phyloP scores from a whole-genome alignment of 208 protist genomes.

The Trypanosoma conorhini region DNA sequence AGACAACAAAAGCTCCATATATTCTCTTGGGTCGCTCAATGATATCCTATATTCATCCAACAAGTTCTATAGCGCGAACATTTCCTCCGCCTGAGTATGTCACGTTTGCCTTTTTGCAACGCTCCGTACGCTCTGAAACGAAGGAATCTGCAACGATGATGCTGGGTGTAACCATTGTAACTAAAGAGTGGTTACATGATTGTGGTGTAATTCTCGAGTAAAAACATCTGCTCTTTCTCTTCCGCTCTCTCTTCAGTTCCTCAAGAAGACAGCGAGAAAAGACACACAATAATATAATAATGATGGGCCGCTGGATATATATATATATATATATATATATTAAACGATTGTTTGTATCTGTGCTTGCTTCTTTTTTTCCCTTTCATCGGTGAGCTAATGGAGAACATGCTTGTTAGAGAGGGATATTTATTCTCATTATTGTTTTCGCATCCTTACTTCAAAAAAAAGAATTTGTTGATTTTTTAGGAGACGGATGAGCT shows the following conservation, averaged over 20 bases:
- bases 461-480: background rate
- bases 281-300: constrained; percentile 10
- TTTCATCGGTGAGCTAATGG: too few relatives aligned
- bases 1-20: constrained; percentile 81
- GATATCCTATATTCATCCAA: constrained; percentile 86
- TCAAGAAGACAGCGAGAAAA: too few relatives aligned
- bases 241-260: too few relatives aligned
- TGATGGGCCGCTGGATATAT: constrained; percentile 1
- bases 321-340: constrained; percentile 8
- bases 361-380: background rate
- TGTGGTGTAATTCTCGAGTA: constrained; percentile 42
- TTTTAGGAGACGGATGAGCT: constrained; percentile 8
- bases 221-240: background rate
- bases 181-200: constrained; percentile 81
- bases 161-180: constrained; percentile 88
- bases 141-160: constrained; percentile 80
- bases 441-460: background rate
- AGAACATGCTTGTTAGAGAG: too few relatives aligned
- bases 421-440: constrained; percentile 9
- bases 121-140: constrained; percentile 69
- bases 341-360: constrained; percentile 14
- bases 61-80: constrained; percentile 78
- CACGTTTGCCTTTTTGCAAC: constrained; percentile 79
- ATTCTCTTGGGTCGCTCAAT: constrained; percentile 54
- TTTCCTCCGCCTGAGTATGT: constrained; percentile 90